Base-by-base conservation (phyloP, 2,329 filamentous ascomycete species). In the Aspergillus awamori region DNA sequence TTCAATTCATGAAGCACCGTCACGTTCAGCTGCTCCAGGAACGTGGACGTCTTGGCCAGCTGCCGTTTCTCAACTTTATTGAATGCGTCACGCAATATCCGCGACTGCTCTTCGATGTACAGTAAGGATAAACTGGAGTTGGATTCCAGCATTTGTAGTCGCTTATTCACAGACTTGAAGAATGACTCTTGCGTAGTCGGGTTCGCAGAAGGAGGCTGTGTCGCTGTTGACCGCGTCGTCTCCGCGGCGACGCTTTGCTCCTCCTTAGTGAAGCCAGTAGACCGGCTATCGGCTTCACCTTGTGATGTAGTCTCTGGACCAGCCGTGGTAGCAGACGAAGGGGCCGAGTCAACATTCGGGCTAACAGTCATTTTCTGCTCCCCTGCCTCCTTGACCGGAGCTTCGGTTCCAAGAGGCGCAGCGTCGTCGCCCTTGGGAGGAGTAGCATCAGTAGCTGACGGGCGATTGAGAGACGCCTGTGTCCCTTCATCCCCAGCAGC, bases 161-260 rank as follows among this genome's bases (percentile, higher is more conserved):
- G 91, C 76, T 98, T 98, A 65, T 93, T 92, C 8, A 98, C 89
- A 4, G 93, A 92, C 75, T 98, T 98, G 84, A 97, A 99, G 77
- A 99, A 98, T 1, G 91, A 95, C 74, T 99, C 95, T 76, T 99
- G 95, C 1, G 96, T 95, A 0, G 93, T 93, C 2, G 94, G 93
- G 0, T 87, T 86, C 1, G 89, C 77, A 1, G 84, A 76, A 7
- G 83, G 74, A 1, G 82, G 79, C 67, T 85, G 77, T 26, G 80
- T 77, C 45, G 82, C 71, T 8, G 81, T 78, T 26, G 78, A 56
- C 62, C 70, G 68, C 3, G 60, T 68, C 2, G 67, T 63, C 36
- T 76, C 73, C 67, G 53, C 76, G 4, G 61, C 47, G 61, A 24
- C 76, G 24, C 51, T 62, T 4, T 66, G 65, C 39, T 80, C 69